Conservation (phyloP, 2,329 filamentous ascomycete species). For the Teratosphaeria viscida region DNA sequence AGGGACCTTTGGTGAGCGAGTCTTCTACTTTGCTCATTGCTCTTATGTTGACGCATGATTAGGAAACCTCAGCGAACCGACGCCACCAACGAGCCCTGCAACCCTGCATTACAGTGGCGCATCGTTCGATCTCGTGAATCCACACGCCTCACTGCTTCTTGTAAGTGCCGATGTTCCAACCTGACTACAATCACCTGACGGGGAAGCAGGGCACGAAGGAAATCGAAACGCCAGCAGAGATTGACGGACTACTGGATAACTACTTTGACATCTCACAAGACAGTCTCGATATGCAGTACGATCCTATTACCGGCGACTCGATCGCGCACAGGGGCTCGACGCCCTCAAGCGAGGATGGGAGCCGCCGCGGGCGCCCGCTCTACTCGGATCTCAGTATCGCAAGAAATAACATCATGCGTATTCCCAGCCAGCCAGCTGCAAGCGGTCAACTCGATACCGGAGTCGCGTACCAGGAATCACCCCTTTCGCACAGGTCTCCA, state of each 20-base stretch:
- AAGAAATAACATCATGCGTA: slow-evolving; percentile 18
- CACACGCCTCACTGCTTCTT: slow-evolving; percentile 24
- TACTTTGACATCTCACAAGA: slow-evolving; percentile 15
- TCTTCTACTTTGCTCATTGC: not conserved
- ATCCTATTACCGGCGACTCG: slow-evolving; percentile 7
- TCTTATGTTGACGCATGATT: slow-evolving; percentile 6
- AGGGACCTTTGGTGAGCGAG: slow-evolving; percentile 17
- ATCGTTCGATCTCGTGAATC: slow-evolving; percentile 26
- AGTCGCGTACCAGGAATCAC: not conserved
- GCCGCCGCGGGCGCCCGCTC: slow-evolving; percentile 11
- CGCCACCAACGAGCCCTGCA: slow-evolving; percentile 15
- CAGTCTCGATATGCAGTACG: slow-evolving; percentile 5
- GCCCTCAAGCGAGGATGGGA: slow-evolving; percentile 7
- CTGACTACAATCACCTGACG: not conserved
- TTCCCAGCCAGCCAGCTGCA: slow-evolving; percentile 1
- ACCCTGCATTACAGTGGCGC: slow-evolving; percentile 23
- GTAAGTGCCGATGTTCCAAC: not conserved
- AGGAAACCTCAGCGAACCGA: slow-evolving; percentile 12
- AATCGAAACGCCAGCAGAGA: slow-evolving; percentile 24
- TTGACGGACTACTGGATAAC: slow-evolving; percentile 24
- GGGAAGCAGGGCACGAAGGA: slow-evolving; percentile 8
- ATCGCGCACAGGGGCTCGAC: slow-evolving; percentile 5
- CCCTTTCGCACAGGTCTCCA: not conserved
- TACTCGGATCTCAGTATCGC: slow-evolving; percentile 19
- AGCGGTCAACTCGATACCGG: not conserved